phyloP scores from a whole-genome alignment of 2,329 filamentous ascomycete species.

The Lasiodiplodia citricola region DNA sequence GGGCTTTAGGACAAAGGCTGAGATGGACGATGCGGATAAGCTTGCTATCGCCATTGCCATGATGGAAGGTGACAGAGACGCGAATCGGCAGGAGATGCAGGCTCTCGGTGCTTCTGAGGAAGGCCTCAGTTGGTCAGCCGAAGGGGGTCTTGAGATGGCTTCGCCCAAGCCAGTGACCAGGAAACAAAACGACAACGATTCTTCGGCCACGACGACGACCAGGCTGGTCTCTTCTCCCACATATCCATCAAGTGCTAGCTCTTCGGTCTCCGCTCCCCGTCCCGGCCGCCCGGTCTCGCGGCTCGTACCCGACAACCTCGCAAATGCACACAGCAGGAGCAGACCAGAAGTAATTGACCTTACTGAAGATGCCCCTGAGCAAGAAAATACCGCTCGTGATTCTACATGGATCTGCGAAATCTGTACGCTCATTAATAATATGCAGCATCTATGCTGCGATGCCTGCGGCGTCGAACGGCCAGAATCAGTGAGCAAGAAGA shows the following conservation, averaged over 20 bases:
- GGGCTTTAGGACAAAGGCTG: slow-evolving; percentile 81
- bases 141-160: slow-evolving; percentile 43
- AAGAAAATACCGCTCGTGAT: slow-evolving; percentile 37
- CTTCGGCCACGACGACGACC: slow-evolving; percentile 11
- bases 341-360: slow-evolving; percentile 25
- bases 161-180: slow-evolving; percentile 43
- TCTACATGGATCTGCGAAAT: slow-evolving; percentile 63
- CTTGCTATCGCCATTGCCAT: slow-evolving; percentile 83
- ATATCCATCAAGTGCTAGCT: background rate
- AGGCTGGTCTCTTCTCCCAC: background rate
- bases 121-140: slow-evolving; percentile 43
- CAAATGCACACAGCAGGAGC: slow-evolving; percentile 27
- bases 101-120: slow-evolving; percentile 50
- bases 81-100: slow-evolving; percentile 55
- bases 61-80: slow-evolving; percentile 84
- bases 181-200: slow-evolving; percentile 12
- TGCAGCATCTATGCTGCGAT: slow-evolving; percentile 65
- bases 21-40: slow-evolving; percentile 89
- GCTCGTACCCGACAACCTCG: slow-evolving; percentile 35
- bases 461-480: slow-evolving; percentile 64
- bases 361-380: slow-evolving; percentile 31
- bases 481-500: slow-evolving; percentile 37
- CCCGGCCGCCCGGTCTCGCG: slow-evolving; percentile 42
- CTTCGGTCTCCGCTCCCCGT: slow-evolving; percentile 27
- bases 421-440: slow-evolving; percentile 67